Evolutionary conservation across 2,329 filamentous ascomycete genomes (phyloP).

Genomic region (Fonsecaea erecta): DNA sequence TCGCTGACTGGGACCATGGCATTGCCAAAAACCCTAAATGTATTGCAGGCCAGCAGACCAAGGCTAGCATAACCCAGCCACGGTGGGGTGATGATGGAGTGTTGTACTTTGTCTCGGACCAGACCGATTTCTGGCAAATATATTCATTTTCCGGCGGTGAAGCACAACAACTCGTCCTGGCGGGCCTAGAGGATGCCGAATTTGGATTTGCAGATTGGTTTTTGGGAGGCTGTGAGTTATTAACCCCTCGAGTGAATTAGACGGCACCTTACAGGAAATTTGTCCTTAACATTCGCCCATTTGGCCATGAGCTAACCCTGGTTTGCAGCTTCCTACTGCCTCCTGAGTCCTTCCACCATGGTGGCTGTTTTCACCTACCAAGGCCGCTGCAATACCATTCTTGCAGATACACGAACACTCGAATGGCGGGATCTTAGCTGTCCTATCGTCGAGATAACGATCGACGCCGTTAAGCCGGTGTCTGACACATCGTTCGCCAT

Average conservation of each 20-base stretch:
- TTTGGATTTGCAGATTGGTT: conserved; percentile 42
- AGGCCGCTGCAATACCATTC: conserved; percentile 45
- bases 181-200: conserved; percentile 49
- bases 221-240: conserved; percentile 35
- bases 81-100: conserved; percentile 57
- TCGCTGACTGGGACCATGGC: conserved; percentile 50
- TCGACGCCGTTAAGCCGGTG: conserved; percentile 35
- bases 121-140: conserved; percentile 54
- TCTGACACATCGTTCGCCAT: conserved; percentile 6
- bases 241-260: background rate
- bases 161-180: conserved; percentile 42
- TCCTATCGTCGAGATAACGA: conserved; percentile 42
- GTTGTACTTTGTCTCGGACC: conserved; percentile 57
- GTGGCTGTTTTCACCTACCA: conserved; percentile 44
- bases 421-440: conserved; percentile 81
- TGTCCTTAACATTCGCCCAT: background rate
- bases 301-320: conserved; percentile 24
- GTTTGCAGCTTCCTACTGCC: conserved; percentile 44
- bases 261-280: background rate
- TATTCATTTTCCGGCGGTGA: conserved; percentile 45
- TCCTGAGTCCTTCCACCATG: conserved; percentile 45
- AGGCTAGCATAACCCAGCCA: conserved; percentile 53
- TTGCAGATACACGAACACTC: conserved; percentile 47
- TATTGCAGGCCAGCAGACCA: background rate
- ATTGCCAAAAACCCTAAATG: conserved; percentile 35